Percentiles rank a stretch among this genome's conserved stretches.
Evolutionary conservation across 371 early-diverging fungal species (phyloP).

Genomic region (Zopfochytrium polystomum): DNA sequence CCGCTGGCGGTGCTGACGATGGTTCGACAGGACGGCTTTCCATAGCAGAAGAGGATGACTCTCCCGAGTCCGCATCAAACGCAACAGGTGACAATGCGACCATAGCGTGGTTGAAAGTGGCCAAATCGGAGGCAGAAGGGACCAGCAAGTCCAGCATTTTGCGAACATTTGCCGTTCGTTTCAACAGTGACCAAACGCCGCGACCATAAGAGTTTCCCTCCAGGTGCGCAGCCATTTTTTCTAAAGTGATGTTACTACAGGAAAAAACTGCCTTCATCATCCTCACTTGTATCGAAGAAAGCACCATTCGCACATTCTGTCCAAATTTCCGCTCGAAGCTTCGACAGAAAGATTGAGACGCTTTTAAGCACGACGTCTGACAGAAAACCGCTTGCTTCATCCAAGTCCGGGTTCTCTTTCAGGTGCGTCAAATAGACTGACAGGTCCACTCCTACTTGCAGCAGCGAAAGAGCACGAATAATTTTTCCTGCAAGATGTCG

Average conservation of each 20-base stretch:
- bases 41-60: background rate
- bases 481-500: slow-evolving; percentile 24
- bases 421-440: slow-evolving; percentile 39
- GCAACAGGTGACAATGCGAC: background rate
- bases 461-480: slow-evolving; percentile 27
- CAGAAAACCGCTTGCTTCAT: slow-evolving; percentile 34
- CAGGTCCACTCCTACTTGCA: slow-evolving; percentile 40
- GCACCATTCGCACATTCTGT: slow-evolving; percentile 11
- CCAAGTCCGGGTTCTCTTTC: slow-evolving; percentile 28
- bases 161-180: slow-evolving; percentile 26
- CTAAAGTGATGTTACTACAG: background rate
- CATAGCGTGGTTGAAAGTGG: background rate
- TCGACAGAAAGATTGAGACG: slow-evolving; percentile 19
- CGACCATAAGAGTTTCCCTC: slow-evolving; percentile 14
- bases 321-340: slow-evolving; percentile 24
- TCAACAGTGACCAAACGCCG: slow-evolving; percentile 32
- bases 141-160: slow-evolving; percentile 15
- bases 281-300: slow-evolving; percentile 21
- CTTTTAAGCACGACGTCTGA: slow-evolving; percentile 31
- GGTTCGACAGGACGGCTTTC: no score
- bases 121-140: background rate
- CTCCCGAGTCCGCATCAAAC: background rate
- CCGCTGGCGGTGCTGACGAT: no score
- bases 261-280: background rate
- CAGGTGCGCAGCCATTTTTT: slow-evolving; percentile 25